Evolutionary conservation across 106 monocot species (phyloP).

Genomic region (Hemerocallis citrina): DNA sequence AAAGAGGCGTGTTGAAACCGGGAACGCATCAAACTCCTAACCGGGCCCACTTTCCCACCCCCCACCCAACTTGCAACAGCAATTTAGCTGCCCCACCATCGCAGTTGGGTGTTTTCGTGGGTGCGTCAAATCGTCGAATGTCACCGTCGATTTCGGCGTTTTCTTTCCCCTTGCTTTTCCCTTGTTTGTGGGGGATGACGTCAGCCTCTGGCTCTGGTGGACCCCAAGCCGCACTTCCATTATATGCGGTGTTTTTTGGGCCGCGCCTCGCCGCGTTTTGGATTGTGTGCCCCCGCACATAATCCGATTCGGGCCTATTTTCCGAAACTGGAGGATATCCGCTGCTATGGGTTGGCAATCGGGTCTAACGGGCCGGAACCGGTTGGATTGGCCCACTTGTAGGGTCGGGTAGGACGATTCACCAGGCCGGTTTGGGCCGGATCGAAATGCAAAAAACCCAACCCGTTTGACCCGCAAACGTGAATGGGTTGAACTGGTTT

Average conservation of each 20-base stretch:
- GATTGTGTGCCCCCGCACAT: not conserved
- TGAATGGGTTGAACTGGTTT: too few relatives aligned
- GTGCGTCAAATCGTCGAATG: not conserved
- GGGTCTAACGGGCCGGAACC: too few relatives aligned
- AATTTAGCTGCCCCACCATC: not conserved
- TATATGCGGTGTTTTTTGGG: not conserved
- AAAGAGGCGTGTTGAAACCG: not conserved
- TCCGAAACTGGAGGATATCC: not conserved
- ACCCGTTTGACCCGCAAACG: too few relatives aligned
- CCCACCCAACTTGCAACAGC: not conserved
- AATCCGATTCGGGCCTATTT: too few relatives aligned
- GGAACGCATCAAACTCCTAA: not conserved
- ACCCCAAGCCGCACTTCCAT: not conserved
- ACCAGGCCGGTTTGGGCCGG: too few relatives aligned
- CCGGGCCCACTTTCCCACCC: not conserved
- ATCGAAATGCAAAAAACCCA: too few relatives aligned
- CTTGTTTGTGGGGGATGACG: conserved; percentile 2
- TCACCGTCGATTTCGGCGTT: not conserved
- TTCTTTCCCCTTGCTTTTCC: not conserved
- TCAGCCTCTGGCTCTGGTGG: not conserved
- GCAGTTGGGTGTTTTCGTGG: not conserved
- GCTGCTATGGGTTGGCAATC: not conserved
- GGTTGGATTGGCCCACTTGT: too few relatives aligned
- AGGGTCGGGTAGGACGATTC: too few relatives aligned
- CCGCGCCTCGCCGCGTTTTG: not conserved